A percentile compares a stretch with the other conserved stretches of the same genome.
Evolutionary conservation across 225 moss, liverwort and hornwort species (phyloP).

Genomic region (Sphagnum contortum): DNA sequence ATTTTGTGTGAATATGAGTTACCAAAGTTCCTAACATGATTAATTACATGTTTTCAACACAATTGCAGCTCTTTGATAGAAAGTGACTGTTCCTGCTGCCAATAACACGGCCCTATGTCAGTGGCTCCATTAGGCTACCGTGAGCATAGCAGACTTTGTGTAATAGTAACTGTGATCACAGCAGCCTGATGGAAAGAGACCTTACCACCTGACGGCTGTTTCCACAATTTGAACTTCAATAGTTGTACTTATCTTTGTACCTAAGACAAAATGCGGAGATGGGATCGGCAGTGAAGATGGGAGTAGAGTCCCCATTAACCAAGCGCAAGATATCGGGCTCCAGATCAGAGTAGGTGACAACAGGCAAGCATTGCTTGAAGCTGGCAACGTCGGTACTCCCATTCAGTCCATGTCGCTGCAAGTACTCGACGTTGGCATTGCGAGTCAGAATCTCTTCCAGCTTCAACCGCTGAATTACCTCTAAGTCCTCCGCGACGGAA

Average conservation of each 20-base stretch:
- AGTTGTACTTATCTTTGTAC: not conserved
- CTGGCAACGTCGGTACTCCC: slow-evolving; percentile 17
- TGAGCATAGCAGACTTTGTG: too few species aligned
- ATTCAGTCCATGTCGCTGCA: slow-evolving; percentile 18
- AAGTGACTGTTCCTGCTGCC: too few species aligned
- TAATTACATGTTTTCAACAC: too few species aligned
- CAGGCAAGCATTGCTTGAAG: slow-evolving; percentile 19
- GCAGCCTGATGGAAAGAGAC: too few species aligned
- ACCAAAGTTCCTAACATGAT: too few species aligned
- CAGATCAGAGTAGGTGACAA: slow-evolving; percentile 12
- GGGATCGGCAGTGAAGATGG: slow-evolving; percentile 20
- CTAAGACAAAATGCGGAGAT: slow-evolving; percentile 3
- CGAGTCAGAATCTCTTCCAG: slow-evolving; percentile 18
- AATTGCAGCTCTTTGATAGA: too few species aligned
- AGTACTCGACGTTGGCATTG: slow-evolving; percentile 24
- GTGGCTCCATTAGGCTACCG: too few species aligned
- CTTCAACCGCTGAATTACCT: slow-evolving; percentile 8
- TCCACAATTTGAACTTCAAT: too few species aligned
- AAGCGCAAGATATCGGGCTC: slow-evolving; percentile 15
- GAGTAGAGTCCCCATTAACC: slow-evolving; percentile 16
- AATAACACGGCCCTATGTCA: too few species aligned
- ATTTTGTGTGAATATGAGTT: too few species aligned
- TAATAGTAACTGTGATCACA: too few species aligned
- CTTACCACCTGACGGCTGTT: too few species aligned
- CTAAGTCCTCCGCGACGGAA: slow-evolving; percentile 1